Evolutionary conservation across 805 yeast genomes (phyloP).

Genomic region (Kluyveromyces nonfermentans): DNA sequence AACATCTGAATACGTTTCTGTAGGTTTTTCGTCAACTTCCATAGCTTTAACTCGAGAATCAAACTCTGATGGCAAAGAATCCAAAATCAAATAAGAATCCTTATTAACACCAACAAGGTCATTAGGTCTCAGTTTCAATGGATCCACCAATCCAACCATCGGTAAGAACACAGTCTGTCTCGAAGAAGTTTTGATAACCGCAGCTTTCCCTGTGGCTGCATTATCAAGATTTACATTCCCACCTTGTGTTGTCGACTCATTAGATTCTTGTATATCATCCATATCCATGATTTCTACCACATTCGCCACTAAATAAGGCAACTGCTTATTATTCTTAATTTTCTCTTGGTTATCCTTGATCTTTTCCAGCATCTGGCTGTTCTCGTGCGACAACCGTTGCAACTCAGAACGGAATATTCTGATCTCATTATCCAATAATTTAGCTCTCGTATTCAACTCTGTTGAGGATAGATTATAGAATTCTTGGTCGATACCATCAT

Average conservation of each 20-base stretch:
- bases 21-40: slow-evolving; percentile 99
- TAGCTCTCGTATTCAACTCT: slow-evolving; percentile 78
- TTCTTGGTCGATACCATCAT: slow-evolving; percentile 69
- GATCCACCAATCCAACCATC: slow-evolving; percentile 89
- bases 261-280: slow-evolving; percentile 71
- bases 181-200: slow-evolving; percentile 94
- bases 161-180: slow-evolving; percentile 97
- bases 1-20: slow-evolving; percentile 92
- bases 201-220: slow-evolving; percentile 88
- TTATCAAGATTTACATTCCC: slow-evolving; percentile 93
- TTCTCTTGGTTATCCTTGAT: slow-evolving; percentile 94
- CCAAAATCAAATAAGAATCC: slow-evolving; percentile 87
- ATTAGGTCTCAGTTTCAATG: slow-evolving; percentile 87
- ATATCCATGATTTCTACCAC: slow-evolving; percentile 90
- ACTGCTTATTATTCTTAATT: slow-evolving; percentile 87
- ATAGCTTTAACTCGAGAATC: slow-evolving; percentile 97
- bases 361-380: slow-evolving; percentile 83
- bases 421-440: slow-evolving; percentile 86
- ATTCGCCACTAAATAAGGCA: slow-evolving; percentile 94
- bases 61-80: slow-evolving; percentile 93
- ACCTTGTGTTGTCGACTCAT: slow-evolving; percentile 60
- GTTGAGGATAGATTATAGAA: slow-evolving; percentile 67
- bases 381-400: slow-evolving; percentile 85
- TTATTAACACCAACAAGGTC: slow-evolving; percentile 96
- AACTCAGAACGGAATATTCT: slow-evolving; percentile 89